These are phyloP conservation scores for Aspergillus nanangensis DNA, from an alignment of 495 filamentous ascomycete species.

Conservation along the genomic window DNA sequence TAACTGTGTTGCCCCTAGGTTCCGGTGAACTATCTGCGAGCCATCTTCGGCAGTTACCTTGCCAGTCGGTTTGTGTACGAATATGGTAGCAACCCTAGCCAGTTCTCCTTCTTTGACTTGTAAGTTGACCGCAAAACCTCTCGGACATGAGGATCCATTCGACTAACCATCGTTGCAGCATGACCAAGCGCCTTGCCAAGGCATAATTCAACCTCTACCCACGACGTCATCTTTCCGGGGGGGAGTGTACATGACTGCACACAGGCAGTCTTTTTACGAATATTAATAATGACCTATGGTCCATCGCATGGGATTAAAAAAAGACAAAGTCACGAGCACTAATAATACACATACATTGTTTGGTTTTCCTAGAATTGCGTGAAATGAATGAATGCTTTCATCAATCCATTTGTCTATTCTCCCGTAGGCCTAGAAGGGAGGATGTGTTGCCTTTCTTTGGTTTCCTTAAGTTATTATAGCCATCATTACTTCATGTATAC, in stretches of 20 bases:
- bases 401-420: too few species aligned
- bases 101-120: slow-evolving; percentile 99
- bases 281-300: slow-evolving; percentile 12
- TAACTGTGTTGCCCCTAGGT: slow-evolving; percentile 45
- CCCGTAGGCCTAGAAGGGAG: too few species aligned
- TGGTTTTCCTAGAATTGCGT: not conserved
- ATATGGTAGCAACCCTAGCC: slow-evolving; percentile 85
- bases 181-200: slow-evolving; percentile 49
- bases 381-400: too few species aligned
- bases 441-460: too few species aligned
- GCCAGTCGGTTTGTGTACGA: slow-evolving; percentile 95
- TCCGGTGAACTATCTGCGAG: slow-evolving; percentile 84
- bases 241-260: slow-evolving; percentile 9
- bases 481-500: too few species aligned
- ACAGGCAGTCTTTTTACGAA: slow-evolving; percentile 15
- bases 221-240: slow-evolving; percentile 3
- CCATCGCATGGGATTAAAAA: slow-evolving; percentile 10
- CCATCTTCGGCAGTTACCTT: slow-evolving; percentile 94
- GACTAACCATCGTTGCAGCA: slow-evolving; percentile 34
- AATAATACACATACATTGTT: slow-evolving; percentile 6
- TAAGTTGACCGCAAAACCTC: slow-evolving; percentile 44
- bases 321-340: slow-evolving; percentile 4
- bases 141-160: not conserved
- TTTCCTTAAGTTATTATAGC: too few species aligned
- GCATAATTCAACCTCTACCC: slow-evolving; percentile 17